Conservation (phyloP, 2,329 filamentous ascomycete species). For the Fusarium musae region DNA sequence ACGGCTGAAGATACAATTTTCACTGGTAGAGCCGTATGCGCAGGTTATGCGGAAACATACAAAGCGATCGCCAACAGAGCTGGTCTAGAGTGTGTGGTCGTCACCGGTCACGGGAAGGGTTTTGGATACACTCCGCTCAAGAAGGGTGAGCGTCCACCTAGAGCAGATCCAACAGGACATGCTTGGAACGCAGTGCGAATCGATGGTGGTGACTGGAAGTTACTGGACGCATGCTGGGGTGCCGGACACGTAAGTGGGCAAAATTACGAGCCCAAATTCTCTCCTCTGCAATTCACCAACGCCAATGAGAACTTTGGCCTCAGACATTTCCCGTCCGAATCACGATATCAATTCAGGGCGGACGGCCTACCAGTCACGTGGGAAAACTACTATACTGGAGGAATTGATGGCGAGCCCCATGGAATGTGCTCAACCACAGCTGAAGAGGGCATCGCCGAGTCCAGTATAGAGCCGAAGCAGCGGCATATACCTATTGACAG, state of each 20-base stretch:
- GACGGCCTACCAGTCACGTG: conserved; percentile 77
- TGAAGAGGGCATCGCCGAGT: conserved; percentile 64
- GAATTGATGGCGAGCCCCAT: conserved; percentile 60
- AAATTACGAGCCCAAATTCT: conserved; percentile 75
- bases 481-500: conserved; percentile 69
- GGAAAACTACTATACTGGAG: conserved; percentile 83
- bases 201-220: conserved; percentile 88
- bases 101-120: conserved; percentile 87
- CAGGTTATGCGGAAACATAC: conserved; percentile 89
- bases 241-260: conserved; percentile 70
- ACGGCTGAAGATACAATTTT: conserved; percentile 79
- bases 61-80: conserved; percentile 80
- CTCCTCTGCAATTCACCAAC: conserved; percentile 67
- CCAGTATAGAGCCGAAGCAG: conserved; percentile 66
- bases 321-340: conserved; percentile 80
- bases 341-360: conserved; percentile 75
- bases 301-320: conserved; percentile 84
- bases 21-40: conserved; percentile 86
- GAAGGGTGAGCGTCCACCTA: conserved; percentile 73
- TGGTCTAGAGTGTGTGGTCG: conserved; percentile 80
- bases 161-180: conserved; percentile 72
- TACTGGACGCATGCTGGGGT: conserved; percentile 94
- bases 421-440: conserved; percentile 57
- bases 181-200: conserved; percentile 95
- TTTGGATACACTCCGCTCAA: conserved; percentile 74